Percentiles rank a stretch among this genome's conserved stretches.
These are phyloP conservation scores for Salvia splendens DNA, from an alignment of 257 asterid genomes.

Conservation along the genomic window DNA sequence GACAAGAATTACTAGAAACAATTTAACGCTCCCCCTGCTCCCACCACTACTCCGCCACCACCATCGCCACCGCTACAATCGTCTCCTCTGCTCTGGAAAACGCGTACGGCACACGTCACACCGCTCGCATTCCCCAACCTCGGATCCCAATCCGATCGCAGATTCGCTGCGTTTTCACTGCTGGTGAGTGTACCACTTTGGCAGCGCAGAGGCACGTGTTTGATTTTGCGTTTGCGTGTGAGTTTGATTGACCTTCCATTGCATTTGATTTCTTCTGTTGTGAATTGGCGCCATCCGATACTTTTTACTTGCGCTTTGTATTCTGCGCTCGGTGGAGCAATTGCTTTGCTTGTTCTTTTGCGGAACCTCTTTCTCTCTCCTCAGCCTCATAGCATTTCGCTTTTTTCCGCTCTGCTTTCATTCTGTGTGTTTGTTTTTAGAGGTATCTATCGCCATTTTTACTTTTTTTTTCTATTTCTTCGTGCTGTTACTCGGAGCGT, in stretches of 20 bases:
- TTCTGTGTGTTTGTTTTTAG: conserved; percentile 26
- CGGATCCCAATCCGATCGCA: conserved; percentile 34
- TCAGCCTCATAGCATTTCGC: conserved; percentile 19
- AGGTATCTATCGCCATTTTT: conserved; percentile 3
- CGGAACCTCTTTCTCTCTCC: conserved; percentile 28
- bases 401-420: conserved; percentile 9
- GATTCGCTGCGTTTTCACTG: too few species aligned
- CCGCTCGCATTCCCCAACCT: conserved; percentile 20
- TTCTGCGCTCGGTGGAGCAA: conserved; percentile 40
- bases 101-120: conserved; percentile 31
- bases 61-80: conserved; percentile 23
- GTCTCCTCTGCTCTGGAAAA: conserved; percentile 20
- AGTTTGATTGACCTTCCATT: conserved; percentile 36
- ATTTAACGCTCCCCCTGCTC: conserved; percentile 32
- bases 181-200: conserved; percentile 32
- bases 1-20: conserved; percentile 49
- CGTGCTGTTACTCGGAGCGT: conserved; percentile 19
- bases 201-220: conserved; percentile 8
- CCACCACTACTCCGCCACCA: conserved; percentile 22
- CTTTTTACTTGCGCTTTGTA: conserved; percentile 33
- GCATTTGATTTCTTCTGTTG: conserved; percentile 21
- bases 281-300: conserved; percentile 34
- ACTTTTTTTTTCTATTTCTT: background rate
- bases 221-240: background rate
- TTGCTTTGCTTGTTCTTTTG: conserved; percentile 34